Base-by-base conservation (phyloP, 371 early-diverging fungal species). In the Rhizopus delemar region DNA sequence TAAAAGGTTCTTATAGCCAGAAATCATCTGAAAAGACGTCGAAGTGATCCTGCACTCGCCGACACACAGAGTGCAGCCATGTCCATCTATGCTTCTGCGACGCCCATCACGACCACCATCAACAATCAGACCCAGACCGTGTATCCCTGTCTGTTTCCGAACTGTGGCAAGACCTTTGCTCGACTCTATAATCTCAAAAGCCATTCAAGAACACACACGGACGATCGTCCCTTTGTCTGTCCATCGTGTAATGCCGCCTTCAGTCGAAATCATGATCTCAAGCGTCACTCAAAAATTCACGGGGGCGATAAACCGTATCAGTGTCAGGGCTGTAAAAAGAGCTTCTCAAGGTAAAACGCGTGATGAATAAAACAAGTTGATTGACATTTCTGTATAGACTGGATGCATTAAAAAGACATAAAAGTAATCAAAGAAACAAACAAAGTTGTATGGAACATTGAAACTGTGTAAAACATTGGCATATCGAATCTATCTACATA, bases 251-350 rank as follows among this genome's bases (percentile, higher is more conserved):
- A 78, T 38, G 83, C 88, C 46, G 86, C 92, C 1, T 94, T 94
- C 61, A 82, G 91, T 57, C 81, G 94, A 39, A 92, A 93, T 60
- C 94, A 94, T 60, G 94, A 94, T 66, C 69, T 94, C 43, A 93
- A 93, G 58, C 76, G 94, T 11, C 94, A 94, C 61, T 80, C 86
- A 56, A 90, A 91, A 68, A 92, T 92, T 38, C 94, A 94, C 62
- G 86, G 83, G n/a, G 92, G 93, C 9, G 79, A 86, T 38, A 93
- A 93, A 62, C 92, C 92, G 6, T 91, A 91, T 71, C 81, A 81
- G 57, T 94, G 94, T 63, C 70, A 74, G 29, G 87, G 89, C 15
- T 94, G 94, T 64, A 86, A 89, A 46, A 93, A 92, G 70, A 85
- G 81, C n/a, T 91, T 92, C 66, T 83, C 77, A 43, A 74, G 80